Percentiles rank a stretch among this genome's conserved stretches.
phyloP scores from a whole-genome alignment of 148 eudicot genomes.

The Linanthus parryae region DNA sequence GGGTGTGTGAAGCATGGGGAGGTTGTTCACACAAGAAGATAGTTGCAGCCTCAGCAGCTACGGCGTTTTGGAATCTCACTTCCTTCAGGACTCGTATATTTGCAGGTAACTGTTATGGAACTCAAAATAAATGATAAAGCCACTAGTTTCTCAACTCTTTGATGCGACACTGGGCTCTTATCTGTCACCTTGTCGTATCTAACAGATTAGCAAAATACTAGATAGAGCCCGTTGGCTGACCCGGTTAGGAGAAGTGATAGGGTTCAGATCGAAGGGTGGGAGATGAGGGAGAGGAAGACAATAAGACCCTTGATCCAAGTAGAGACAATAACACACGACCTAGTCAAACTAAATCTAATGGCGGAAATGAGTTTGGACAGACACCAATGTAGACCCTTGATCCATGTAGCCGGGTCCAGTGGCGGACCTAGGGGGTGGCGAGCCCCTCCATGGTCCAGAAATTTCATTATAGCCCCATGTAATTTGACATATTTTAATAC shows the following conservation, averaged over 20 bases:
- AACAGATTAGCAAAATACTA: neutral
- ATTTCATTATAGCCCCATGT: too few relatives aligned
- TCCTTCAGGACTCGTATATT: constrained; percentile 60
- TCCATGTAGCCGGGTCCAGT: too few relatives aligned
- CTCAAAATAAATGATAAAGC: neutral
- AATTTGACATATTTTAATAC: too few relatives aligned
- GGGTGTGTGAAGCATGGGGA: constrained; percentile 59
- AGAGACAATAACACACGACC: too few relatives aligned
- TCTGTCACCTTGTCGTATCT: neutral
- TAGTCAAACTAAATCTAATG: too few relatives aligned
- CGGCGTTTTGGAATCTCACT: constrained; percentile 87
- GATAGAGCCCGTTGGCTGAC: neutral
- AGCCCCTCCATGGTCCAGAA: too few relatives aligned
- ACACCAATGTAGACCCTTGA: too few relatives aligned
- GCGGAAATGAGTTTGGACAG: too few relatives aligned
- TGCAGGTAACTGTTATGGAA: constrained; percentile 40
- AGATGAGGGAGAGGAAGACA: too few relatives aligned
- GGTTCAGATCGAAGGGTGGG: neutral
- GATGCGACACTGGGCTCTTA: neutral
- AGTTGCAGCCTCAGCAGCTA: constrained; percentile 57
- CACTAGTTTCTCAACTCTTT: neutral
- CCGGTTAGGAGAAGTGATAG: neutral
- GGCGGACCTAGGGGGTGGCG: too few relatives aligned
- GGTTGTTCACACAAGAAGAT: constrained; percentile 79
- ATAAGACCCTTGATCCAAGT: too few relatives aligned